Percentiles rank a stretch among this genome's conserved stretches.
Evolutionary conservation across 1,139 yeast species (phyloP).

Genomic region (Zhuliangozyma blackwelliae): DNA sequence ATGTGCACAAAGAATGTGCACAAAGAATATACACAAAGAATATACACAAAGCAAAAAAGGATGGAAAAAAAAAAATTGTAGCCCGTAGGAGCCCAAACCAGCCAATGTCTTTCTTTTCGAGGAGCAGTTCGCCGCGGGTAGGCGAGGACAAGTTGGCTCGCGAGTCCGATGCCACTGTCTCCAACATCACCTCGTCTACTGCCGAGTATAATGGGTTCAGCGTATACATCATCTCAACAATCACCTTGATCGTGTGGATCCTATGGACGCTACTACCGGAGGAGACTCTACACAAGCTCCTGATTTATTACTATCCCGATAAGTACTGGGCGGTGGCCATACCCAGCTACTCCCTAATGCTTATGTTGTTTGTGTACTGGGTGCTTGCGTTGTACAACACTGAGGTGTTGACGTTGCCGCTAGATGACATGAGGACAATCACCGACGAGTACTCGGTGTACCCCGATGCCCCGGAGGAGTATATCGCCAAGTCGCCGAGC

Average conservation of each 20-base stretch:
- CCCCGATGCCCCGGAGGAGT: conserved; percentile 27
- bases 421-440: conserved; percentile 58
- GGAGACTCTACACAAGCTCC: conserved; percentile 42
- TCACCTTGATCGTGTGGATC: conserved; percentile 50
- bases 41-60: too few species aligned
- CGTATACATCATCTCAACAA: conserved; percentile 57
- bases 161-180: conserved; percentile 72
- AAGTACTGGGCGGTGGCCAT: conserved; percentile 84
- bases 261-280: conserved; percentile 72
- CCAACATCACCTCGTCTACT: conserved; percentile 28
- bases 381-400: conserved; percentile 68
- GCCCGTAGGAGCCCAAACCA: neutral
- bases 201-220: conserved; percentile 84
- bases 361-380: conserved; percentile 67
- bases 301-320: conserved; percentile 74
- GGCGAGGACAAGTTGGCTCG: conserved; percentile 57
- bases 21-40: neutral
- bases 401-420: conserved; percentile 61
- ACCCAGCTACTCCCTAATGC: conserved; percentile 65
- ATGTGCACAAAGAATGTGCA: too few species aligned
- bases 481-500: conserved; percentile 56
- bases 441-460: conserved; percentile 65
- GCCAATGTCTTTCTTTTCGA: conserved; percentile 8
- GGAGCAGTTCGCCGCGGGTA: conserved; percentile 3
- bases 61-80: too few species aligned